Percentiles rank a stretch among this genome's conserved stretches.
phyloP scores from a whole-genome alignment of 73 alveolate species.

The Uronychia binucleata region DNA sequence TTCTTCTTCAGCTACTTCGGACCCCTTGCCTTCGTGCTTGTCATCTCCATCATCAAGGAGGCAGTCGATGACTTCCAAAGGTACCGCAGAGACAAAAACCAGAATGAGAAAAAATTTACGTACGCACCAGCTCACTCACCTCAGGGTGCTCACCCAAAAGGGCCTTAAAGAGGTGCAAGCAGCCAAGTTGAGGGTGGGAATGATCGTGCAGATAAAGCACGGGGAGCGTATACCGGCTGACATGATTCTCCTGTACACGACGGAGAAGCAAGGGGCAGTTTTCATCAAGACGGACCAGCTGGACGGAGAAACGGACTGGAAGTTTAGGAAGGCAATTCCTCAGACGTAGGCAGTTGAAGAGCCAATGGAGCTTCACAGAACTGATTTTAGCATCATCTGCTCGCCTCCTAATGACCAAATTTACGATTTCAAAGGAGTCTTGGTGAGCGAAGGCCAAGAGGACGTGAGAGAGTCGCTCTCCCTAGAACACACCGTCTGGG shows the following conservation, averaged over 20 bases:
- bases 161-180: constrained; percentile 41
- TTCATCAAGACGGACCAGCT: constrained; percentile 94
- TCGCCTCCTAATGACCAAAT: constrained; percentile 77
- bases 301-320: constrained; percentile 99
- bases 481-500: constrained; percentile 95
- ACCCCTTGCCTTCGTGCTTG: constrained; percentile 93
- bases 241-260: constrained; percentile 79
- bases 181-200: constrained; percentile 77
- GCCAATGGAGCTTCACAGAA: constrained; percentile 62
- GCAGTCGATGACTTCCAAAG: constrained; percentile 91
- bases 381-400: constrained; percentile 59
- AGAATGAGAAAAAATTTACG: constrained; percentile 66
- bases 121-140: constrained; percentile 31
- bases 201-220: constrained; percentile 76
- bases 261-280: constrained; percentile 75
- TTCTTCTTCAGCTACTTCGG: constrained; percentile 92
- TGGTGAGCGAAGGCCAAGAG: constrained; percentile 83
- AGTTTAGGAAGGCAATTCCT: constrained; percentile 86
- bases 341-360: constrained; percentile 47
- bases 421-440: constrained; percentile 78
- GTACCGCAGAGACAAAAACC: constrained; percentile 82
- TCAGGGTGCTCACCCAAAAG: constrained; percentile 49
- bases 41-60: constrained; percentile 90
- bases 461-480: constrained; percentile 85
- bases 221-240: constrained; percentile 95